Evolutionary conservation across 1,139 yeast genomes (phyloP), one percentile per base, ranked within the genome.

Genomic region (Yamadazyma spencermartinsiae): DNA sequence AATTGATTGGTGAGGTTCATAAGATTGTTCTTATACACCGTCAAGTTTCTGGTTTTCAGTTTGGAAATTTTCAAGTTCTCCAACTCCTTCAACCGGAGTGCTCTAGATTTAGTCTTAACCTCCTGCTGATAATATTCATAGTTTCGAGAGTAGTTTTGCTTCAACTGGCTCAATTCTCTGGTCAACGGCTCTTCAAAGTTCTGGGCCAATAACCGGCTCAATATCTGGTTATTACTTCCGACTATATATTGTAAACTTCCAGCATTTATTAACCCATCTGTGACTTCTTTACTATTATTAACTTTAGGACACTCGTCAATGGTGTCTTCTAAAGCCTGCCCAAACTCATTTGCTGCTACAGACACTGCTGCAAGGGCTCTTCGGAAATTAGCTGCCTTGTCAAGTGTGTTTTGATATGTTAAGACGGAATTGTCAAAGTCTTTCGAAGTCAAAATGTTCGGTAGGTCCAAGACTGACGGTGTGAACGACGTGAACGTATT

Each of bases 171-270:
- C 24, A 79, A 62, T 33, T 72, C 74, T 14, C 62, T 56, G 11
- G 54, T 51, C 31, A 85, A 63, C 0, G 89, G 87, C n/a, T 59
- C 64, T 41, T 75, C 80, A 51, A 86, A 79, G 31, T 75, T 69
- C 9, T 67, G 56, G 16, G 66, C 63, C 3, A 87, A 59, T 36
- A 81, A 64, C 38, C 79, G 68, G 17, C 88, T 76, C 45, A 88
- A 68, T 7, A 88, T 79, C 45, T 82, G 82, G 48, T 85, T 84
- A 52, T 86, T 94, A 55, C 86, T 86, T 0, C 94, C 82, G 13
- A 86, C 75, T 36, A 88, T 69, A 52, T 78, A 82, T 51, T 87
- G 92, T 41, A 88, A 62, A 1, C 95, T 95, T 31, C 89, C 86
- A 0, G 92, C 87, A 34, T 81, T 76, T 48, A 79, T 63, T 13